Base-by-base conservation (phyloP, 1,284 basidiomycete genomes). In the Fomes fomentarius region DNA sequence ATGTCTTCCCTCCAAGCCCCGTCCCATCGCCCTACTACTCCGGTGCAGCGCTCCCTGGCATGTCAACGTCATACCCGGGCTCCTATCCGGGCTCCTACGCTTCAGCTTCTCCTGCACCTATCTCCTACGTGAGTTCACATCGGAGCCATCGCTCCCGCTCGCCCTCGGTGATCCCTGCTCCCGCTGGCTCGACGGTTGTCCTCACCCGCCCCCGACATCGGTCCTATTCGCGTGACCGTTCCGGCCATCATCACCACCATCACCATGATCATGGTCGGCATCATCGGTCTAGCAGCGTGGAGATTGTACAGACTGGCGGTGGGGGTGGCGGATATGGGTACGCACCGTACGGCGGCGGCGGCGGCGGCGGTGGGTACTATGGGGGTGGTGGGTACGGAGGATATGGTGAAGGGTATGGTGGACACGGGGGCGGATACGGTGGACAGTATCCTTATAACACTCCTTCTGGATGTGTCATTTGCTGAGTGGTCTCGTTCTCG, bases 391-490 rank as follows among this genome's bases (percentile, higher is more conserved):
- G 38, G 15, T 39, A 39, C 22, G 30, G 7, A 30, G 28, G 42
- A 6, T 41, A 41, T 41, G 39, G 39, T 39, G 37, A 12, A 2
- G 19, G 30, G 2, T 31, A 25, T 6, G 39, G 37, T 1, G 17
- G 19, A 8, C 21, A 21, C 2, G 34, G 37, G 24, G 43, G 42
- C 15, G 35, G 37, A 4, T 52, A 45, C n/a, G 50, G 38, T 6
- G 38, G 38, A 19, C 47, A 52, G 19, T 21, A 22, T 19, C 19
- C 30, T 10, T 44, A 44, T 33, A 3, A 21, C 22, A n/a, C 4
- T 35, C 31, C 30, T 2, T 48, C 52, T 35, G 52, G 52, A 1
- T 53, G 52, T 15, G 45, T 44, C 1, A 48, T 53, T 28, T 41
- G 30, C 17, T 52, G 39, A 47, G 35, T 19, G 35, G 4, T n/a